Base-by-base conservation (phyloP, 2,329 filamentous ascomycete species). In the Fonsecaea pugnacius region DNA sequence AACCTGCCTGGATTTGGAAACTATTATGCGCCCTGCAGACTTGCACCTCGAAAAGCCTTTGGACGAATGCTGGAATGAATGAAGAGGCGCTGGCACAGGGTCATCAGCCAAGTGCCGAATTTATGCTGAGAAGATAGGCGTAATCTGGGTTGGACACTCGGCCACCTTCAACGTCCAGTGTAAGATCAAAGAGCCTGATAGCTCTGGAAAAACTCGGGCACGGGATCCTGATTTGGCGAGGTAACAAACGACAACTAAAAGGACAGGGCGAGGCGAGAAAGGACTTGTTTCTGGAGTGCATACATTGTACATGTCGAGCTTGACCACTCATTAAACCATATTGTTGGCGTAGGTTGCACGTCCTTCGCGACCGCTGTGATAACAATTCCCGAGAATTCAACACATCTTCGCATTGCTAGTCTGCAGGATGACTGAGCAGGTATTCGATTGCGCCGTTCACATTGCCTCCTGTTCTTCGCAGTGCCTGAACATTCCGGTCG, bases 401-500 rank as follows among this genome's bases (percentile, higher is more conserved):
- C 30, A 40, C 43, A 30, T 32, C 14, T 9, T 40, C 27, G 32
- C 60, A 54, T 21, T 14, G 36, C 33, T 52, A 51, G 32, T 38
- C 56, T 63, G 55, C 66, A 50, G 69, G 68, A 30, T 72, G 69
- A 60, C 62, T 69, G 46, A 72, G 69, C 16, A 72, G 58, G 62
- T 67, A 72, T 61, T 72, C 70, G 62, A 72, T 66, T 50, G 70
- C 95, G 10, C 94, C 95, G 76, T 98, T 92, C 46, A 98, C 95
- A 75, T 91, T 97, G 10, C 95, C 95, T 8, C 95, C 95, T 65
- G 91, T 91, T 72, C 94, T 86, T 76, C 94, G 85, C 73, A 99
- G 80, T 4, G 95, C 95, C 62, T 90, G 88, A 35, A 99, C 87
- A 72, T 99, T 99, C 71, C 91, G 83, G 58, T 99, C 94, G 74